phyloP scores from a whole-genome alignment of 371 early-diverging fungal species.

The Rhizomucor miehei region DNA sequence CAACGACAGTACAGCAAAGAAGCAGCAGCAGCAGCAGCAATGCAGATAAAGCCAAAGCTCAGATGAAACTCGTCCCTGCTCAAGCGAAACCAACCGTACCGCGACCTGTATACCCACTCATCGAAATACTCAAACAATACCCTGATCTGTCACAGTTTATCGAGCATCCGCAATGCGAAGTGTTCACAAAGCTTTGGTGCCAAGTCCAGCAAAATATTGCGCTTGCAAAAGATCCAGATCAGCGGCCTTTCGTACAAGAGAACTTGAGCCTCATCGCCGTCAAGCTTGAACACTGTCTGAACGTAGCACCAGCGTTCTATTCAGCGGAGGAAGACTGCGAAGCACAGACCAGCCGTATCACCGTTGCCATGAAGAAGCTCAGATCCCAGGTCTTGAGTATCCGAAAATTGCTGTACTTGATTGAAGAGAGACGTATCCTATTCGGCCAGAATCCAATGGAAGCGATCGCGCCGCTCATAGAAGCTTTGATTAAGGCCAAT shows the following conservation, averaged over 20 bases:
- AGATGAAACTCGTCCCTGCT: neutral
- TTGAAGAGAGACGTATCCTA: slow-evolving; percentile 17
- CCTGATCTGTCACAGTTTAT: slow-evolving; percentile 26
- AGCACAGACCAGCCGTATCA: slow-evolving; percentile 11
- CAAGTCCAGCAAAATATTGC: slow-evolving; percentile 16
- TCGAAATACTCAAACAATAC: slow-evolving; percentile 21
- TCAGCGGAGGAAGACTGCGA: neutral
- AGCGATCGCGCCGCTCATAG: slow-evolving; percentile 6
- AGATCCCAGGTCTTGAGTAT: slow-evolving; percentile 18
- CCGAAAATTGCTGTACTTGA: slow-evolving; percentile 13
- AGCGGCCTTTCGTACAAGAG: slow-evolving; percentile 7
- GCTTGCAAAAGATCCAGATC: slow-evolving; percentile 13
- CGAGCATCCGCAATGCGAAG: slow-evolving; percentile 17
- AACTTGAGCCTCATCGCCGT: slow-evolving; percentile 13
- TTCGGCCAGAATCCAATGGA: slow-evolving; percentile 8
- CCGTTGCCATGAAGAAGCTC: slow-evolving; percentile 19
- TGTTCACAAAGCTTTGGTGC: slow-evolving; percentile 27
- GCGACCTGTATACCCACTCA: slow-evolving; percentile 2
- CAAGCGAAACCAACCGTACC: neutral
- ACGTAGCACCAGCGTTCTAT: too few species aligned
- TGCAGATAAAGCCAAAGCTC: neutral
- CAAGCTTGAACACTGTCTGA: slow-evolving; percentile 9
- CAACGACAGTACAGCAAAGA: too few species aligned
- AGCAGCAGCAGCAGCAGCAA: too few species aligned
- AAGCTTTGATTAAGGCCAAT: too few species aligned